Evolutionary conservation across 2,329 filamentous ascomycete species (phyloP).

Genomic region (Pyrenophora seminiperda): DNA sequence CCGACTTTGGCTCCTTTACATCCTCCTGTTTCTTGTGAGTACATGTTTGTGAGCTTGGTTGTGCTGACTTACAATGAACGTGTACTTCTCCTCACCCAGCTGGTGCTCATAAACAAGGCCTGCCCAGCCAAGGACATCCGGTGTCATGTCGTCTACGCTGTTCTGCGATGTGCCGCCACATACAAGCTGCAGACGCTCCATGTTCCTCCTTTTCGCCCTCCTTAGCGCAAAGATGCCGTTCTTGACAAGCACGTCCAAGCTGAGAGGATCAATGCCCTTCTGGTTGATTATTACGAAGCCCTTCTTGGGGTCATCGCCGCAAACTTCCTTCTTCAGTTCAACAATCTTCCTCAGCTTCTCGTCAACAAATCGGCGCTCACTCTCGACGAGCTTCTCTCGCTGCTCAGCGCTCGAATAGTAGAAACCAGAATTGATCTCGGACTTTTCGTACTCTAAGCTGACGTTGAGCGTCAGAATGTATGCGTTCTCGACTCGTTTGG

Average conservation of each 20-base stretch:
- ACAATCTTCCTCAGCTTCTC: constrained; percentile 97
- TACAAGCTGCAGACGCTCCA: constrained; percentile 95
- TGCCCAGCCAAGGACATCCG: constrained; percentile 91
- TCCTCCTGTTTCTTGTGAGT: constrained; percentile 66
- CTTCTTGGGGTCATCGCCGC: constrained; percentile 90
- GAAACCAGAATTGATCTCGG: constrained; percentile 98
- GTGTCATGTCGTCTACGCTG: constrained; percentile 89
- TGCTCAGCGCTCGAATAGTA: constrained; percentile 98
- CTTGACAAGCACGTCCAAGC: constrained; percentile 94
- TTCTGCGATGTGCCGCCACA: constrained; percentile 93
- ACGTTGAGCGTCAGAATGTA: constrained; percentile 95
- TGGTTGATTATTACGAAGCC: constrained; percentile 98
- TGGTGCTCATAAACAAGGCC: constrained; percentile 97
- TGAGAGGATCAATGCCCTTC: constrained; percentile 97
- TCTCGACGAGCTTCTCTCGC: constrained; percentile 96
- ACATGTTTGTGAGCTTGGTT: background rate
- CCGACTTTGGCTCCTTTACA: constrained; percentile 97
- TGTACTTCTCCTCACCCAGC: constrained; percentile 98
- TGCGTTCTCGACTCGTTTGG: constrained; percentile 93
- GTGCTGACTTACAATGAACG: constrained; percentile 67
- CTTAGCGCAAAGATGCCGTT: constrained; percentile 95
- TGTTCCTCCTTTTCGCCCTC: constrained; percentile 96
- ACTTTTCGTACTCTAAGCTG: constrained; percentile 97
- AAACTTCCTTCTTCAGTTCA: constrained; percentile 96
- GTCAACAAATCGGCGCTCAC: constrained; percentile 93